Percentiles rank a stretch among this genome's conserved stretches.
Conservation (phyloP, 495 filamentous ascomycete species). For the Evernia prunastri region DNA sequence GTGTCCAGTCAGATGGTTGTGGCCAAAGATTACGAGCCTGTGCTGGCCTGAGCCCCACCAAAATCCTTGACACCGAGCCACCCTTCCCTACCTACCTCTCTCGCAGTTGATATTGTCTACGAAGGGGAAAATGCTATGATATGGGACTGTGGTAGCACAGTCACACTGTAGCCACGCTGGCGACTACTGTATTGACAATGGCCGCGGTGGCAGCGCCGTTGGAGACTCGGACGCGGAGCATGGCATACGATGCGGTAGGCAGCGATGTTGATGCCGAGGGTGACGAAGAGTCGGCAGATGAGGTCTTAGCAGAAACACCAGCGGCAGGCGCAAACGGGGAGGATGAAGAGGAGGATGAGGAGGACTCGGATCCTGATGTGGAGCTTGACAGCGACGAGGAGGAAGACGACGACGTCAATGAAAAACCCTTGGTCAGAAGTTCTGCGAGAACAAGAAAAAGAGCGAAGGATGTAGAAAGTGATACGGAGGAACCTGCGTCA, state of each 20-base stretch:
- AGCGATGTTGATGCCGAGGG: constrained; percentile 51
- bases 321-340: constrained; percentile 23
- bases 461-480: constrained; percentile 15
- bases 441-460: constrained; percentile 9
- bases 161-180: constrained; percentile 35
- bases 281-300: constrained; percentile 45
- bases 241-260: constrained; percentile 36
- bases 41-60: background rate
- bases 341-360: constrained; percentile 35
- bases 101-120: background rate
- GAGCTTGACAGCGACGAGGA: constrained; percentile 36
- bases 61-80: background rate
- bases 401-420: constrained; percentile 35
- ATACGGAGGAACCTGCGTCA: constrained; percentile 22
- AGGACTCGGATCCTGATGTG: constrained; percentile 41
- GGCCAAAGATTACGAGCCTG: background rate
- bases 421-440: background rate
- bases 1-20: background rate
- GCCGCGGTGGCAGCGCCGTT: constrained; percentile 43
- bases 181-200: constrained; percentile 42
- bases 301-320: constrained; percentile 23
- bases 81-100: background rate
- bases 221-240: constrained; percentile 36
- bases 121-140: constrained; percentile 2
- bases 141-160: constrained; percentile 15